Percentiles rank a stretch among this genome's conserved stretches.
phyloP scores from a whole-genome alignment of 1,139 yeast genomes.

The Magnusiomyces clavatus region DNA sequence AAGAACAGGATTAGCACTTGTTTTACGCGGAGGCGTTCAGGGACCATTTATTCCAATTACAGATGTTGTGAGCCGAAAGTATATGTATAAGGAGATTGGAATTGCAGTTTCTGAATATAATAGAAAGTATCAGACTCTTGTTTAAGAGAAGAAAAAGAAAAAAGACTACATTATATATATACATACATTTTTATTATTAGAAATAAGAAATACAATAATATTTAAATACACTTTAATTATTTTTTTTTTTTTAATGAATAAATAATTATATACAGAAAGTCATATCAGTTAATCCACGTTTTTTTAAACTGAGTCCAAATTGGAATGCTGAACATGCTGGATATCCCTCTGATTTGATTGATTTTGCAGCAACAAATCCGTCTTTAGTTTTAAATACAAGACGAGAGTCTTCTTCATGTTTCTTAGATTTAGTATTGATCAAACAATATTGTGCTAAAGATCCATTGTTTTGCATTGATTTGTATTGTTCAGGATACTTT shows the following conservation, averaged over 20 bases:
- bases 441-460: no score
- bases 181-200: neutral
- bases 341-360: constrained; percentile 13
- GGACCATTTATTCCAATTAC: constrained; percentile 80
- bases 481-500: neutral
- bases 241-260: neutral
- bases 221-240: no score
- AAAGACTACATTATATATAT: neutral
- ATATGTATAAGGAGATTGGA: constrained; percentile 65
- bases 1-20: constrained; percentile 68
- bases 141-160: constrained; percentile 2
- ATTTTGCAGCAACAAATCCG: constrained; percentile 14
- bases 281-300: constrained; percentile 13
- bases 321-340: constrained; percentile 13
- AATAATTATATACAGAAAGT: neutral
- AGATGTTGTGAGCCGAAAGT: constrained; percentile 54
- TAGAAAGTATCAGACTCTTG: constrained; percentile 28
- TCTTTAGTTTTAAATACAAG: constrained; percentile 14
- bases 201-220: neutral
- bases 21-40: constrained; percentile 47
- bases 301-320: constrained; percentile 11
- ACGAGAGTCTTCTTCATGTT: constrained; percentile 4
- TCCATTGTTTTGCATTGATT: no score
- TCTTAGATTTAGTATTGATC: neutral
- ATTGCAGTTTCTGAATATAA: constrained; percentile 78